Evolutionary conservation across 2,329 filamentous ascomycete species (phyloP).

Genomic region (Ceratocystiopsis brevicomis): DNA sequence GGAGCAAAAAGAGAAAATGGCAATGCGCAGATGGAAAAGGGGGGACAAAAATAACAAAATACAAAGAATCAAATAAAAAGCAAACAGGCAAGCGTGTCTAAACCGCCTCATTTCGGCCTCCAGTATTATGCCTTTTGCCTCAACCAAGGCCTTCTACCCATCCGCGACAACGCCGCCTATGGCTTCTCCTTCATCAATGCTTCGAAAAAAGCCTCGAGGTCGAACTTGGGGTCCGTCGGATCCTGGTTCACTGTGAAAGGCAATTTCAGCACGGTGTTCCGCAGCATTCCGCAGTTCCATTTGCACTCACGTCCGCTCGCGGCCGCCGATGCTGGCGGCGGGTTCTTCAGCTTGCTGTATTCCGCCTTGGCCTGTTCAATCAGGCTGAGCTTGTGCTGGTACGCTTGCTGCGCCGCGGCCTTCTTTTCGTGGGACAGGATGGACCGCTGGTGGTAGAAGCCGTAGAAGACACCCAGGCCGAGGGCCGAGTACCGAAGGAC

Average conservation of each 20-base stretch:
- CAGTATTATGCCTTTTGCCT: neutral
- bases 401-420: slow-evolving; percentile 59
- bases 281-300: too few relatives aligned
- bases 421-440: slow-evolving; percentile 55
- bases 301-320: slow-evolving; percentile 8
- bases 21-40: too few relatives aligned
- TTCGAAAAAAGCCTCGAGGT: slow-evolving; percentile 70
- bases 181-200: slow-evolving; percentile 36
- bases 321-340: slow-evolving; percentile 16
- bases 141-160: too few relatives aligned
- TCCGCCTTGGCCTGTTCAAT: slow-evolving; percentile 87
- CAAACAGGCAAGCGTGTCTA: neutral
- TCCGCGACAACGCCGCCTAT: slow-evolving; percentile 14
- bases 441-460: slow-evolving; percentile 77
- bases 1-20: too few relatives aligned
- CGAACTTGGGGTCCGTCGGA: slow-evolving; percentile 74
- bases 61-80: too few relatives aligned
- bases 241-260: slow-evolving; percentile 24
- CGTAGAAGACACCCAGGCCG: slow-evolving; percentile 81
- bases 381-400: slow-evolving; percentile 75
- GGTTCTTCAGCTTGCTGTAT: slow-evolving; percentile 57
- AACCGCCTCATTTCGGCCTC: neutral
- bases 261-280: too few relatives aligned
- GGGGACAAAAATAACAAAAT: too few relatives aligned
- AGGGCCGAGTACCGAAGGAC: slow-evolving; percentile 95